Conservation (phyloP, 192 early-diverging fungal genomes). For the Neocallimastix lanati region DNA sequence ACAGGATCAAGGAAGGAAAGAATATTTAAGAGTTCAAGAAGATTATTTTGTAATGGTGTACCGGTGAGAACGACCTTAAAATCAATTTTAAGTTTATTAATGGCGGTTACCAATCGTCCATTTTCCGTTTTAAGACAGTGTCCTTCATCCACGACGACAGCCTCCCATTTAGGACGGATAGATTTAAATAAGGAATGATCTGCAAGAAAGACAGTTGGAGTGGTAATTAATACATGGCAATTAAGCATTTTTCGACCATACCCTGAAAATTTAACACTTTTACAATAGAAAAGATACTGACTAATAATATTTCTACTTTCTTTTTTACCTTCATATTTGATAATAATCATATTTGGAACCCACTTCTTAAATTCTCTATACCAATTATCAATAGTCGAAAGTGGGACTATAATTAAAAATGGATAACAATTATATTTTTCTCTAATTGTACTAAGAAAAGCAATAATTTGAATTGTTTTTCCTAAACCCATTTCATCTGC, state of each 20-base stretch:
- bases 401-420: slow-evolving; percentile 38
- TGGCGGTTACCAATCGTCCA: slow-evolving; percentile 29
- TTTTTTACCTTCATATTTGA: neutral
- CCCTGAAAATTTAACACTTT: neutral
- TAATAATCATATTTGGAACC: slow-evolving; percentile 37
- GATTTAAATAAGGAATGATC: slow-evolving; percentile 20
- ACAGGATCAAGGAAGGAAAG: neutral
- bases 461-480: slow-evolving; percentile 57
- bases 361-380: slow-evolving; percentile 53
- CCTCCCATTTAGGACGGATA: slow-evolving; percentile 33
- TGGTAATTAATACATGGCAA: slow-evolving; percentile 53
- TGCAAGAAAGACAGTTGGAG: slow-evolving; percentile 31
- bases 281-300: neutral
- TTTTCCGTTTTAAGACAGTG: slow-evolving; percentile 59
- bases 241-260: slow-evolving; percentile 6
- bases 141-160: slow-evolving; percentile 58
- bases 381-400: slow-evolving; percentile 43
- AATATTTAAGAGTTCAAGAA: neutral
- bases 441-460: slow-evolving; percentile 26
- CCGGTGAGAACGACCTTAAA: slow-evolving; percentile 47
- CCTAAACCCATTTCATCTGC: slow-evolving; percentile 66
- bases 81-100: slow-evolving; percentile 21
- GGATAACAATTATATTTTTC: slow-evolving; percentile 27
- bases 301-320: neutral
- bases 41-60: slow-evolving; percentile 1